Base-by-base conservation (phyloP, 352 stramenopile genomes). In the Peronosclerospora sorghi region DNA sequence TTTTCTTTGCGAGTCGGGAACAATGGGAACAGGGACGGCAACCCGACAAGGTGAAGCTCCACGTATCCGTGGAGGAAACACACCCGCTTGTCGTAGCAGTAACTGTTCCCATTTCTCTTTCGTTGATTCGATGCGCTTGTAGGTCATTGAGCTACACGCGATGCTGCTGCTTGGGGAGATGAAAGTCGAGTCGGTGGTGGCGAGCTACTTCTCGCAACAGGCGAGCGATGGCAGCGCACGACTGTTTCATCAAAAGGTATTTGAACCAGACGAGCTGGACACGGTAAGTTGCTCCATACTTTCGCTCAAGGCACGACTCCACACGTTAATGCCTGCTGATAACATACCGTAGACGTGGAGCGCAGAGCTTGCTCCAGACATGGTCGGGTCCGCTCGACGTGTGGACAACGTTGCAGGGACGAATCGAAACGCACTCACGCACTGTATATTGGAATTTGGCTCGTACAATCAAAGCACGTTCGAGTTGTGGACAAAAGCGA, bases 391-490 rank as follows among this genome's bases (percentile, higher is more conserved):
- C 1, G 60, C 67, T 0, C 56, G 65, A 0, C 84, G 58, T 18
- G 54, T 73, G 12, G 65, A 79, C 29, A 57, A 54, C n/a, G 43
- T 78, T 36, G 43, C 79, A 14, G 54, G 62, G 1, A 83, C 65
- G 19, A 84, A 82, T 18, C 56, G 69, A 9, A 59, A 73, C 28
- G 70, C 71, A 9, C 87, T 69, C 15, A 63, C 73, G 2, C 70
- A 71, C 23, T 73, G 62, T 41, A 52, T 88, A n/a, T 6, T 92
- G 12, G 79, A 92, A 48, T 89, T 92, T 29, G 75, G 49, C 6
- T 86, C 79, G 26, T 66, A 81, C 63, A 92, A 64, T 46, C 76
- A 86, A 32, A 86, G 47, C 51, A 88, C 76, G 14, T 92, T 92
- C 32, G 79, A 92, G 54, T 54, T 92, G 19, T 92, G 79, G 79